A percentile compares a stretch with the other conserved stretches of the same genome.
Conservation (phyloP, 2,329 filamentous ascomycete genomes). For the Cylindrodendrum hubeiense region DNA sequence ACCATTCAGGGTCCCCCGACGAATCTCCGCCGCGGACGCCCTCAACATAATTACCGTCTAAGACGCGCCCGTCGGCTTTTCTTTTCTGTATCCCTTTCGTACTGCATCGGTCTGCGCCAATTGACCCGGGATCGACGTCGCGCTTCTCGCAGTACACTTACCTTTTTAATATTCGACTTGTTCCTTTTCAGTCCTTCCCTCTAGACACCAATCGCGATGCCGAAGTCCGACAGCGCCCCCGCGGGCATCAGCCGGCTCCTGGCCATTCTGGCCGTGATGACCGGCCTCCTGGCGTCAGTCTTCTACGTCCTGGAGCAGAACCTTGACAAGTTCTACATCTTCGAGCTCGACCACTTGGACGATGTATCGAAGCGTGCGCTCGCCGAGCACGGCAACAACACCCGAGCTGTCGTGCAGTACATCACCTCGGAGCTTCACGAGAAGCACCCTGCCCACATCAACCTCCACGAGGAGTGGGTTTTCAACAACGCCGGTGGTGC, state of each 20-base stretch:
- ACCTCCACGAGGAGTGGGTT: slow-evolving; percentile 83
- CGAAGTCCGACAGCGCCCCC: slow-evolving; percentile 26
- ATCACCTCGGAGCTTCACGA: slow-evolving; percentile 76
- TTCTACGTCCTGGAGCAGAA: slow-evolving; percentile 70
- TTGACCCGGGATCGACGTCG: slow-evolving; percentile 22
- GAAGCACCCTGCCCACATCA: slow-evolving; percentile 68
- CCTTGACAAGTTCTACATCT: slow-evolving; percentile 79
- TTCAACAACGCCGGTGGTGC: slow-evolving; percentile 94
- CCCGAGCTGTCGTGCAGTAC: slow-evolving; percentile 73
- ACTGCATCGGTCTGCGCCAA: slow-evolving; percentile 20
- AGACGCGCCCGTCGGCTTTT: not conserved
- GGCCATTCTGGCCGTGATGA: slow-evolving; percentile 63
- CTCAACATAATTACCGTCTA: slow-evolving; percentile 31
- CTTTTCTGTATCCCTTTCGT: not conserved
- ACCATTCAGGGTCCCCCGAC: slow-evolving; percentile 17
- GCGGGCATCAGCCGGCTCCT: slow-evolving; percentile 54
- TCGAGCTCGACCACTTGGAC: slow-evolving; percentile 76
- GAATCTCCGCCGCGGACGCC: slow-evolving; percentile 16
- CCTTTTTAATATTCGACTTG: not conserved
- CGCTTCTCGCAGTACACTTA: not conserved
- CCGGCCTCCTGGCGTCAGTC: slow-evolving; percentile 66
- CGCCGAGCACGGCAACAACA: slow-evolving; percentile 79
- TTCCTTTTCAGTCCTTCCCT: not conserved
- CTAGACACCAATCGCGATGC: slow-evolving; percentile 16
- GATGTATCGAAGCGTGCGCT: slow-evolving; percentile 76